Conservation (phyloP, 2,329 filamentous ascomycete species). For the Lasiodiplodia sp. region DNA sequence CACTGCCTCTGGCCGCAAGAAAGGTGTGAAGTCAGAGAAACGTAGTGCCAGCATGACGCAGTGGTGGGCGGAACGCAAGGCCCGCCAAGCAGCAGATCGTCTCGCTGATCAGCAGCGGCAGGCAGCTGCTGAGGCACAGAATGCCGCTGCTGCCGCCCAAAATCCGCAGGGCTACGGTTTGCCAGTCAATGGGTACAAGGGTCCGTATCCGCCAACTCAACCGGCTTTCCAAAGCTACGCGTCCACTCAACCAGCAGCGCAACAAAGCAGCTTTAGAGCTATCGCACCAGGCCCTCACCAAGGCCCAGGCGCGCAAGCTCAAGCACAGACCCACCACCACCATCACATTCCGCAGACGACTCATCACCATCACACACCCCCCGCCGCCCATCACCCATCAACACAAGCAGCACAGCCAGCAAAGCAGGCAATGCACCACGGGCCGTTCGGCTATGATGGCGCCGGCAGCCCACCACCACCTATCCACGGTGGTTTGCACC, state of each 20-base stretch:
- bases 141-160: conserved; percentile 4
- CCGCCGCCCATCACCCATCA: conserved; percentile 9
- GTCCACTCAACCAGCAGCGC: not conserved
- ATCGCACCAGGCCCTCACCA: conserved; percentile 27
- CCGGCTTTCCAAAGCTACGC: conserved; percentile 14
- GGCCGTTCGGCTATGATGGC: conserved; percentile 25
- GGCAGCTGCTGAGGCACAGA: conserved; percentile 20
- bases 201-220: conserved; percentile 23
- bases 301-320: not conserved
- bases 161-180: conserved; percentile 8
- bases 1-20: conserved; percentile 16
- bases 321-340: conserved; percentile 25
- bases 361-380: conserved; percentile 16
- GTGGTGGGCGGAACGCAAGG: conserved; percentile 56
- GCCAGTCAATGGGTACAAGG: conserved; percentile 20
- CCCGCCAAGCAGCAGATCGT: conserved; percentile 41
- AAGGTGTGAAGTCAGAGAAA: conserved; percentile 52
- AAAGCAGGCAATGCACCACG: conserved; percentile 10
- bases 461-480: conserved; percentile 20
- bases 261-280: conserved; percentile 20
- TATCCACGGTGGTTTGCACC: conserved; percentile 1
- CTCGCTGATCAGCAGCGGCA: conserved; percentile 33
- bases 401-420: conserved; percentile 2
- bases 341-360: conserved; percentile 24
- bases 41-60: conserved; percentile 53